Evolutionary conservation across 768 basidiomycete genomes (phyloP).

Genomic region (Favolaschia claudopus): DNA sequence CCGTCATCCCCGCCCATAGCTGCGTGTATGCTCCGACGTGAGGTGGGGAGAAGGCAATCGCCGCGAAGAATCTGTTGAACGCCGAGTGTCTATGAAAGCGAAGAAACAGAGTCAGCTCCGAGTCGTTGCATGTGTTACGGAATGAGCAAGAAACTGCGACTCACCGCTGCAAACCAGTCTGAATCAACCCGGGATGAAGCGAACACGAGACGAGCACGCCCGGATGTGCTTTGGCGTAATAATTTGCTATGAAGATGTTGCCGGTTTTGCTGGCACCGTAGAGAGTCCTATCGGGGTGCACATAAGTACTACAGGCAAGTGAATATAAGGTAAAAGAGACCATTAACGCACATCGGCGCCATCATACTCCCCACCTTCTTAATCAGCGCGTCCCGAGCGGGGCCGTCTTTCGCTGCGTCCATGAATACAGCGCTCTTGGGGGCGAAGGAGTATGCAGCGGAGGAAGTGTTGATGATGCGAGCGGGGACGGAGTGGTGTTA

Average conservation of each 20-base stretch:
- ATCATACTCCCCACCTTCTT: constrained; percentile 15
- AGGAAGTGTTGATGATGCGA: constrained; percentile 16
- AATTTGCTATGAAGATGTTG: constrained; percentile 9
- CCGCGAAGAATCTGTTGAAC: background rate
- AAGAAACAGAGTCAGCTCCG: background rate
- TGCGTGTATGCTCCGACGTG: constrained; percentile 18
- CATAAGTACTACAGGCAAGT: background rate
- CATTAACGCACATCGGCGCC: constrained; percentile 10
- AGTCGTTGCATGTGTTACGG: background rate
- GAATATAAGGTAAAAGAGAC: background rate
- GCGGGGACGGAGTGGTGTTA: constrained; percentile 6
- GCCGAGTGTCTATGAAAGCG: background rate
- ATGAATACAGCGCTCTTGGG: background rate
- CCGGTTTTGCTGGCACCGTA: constrained; percentile 20
- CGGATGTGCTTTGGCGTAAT: background rate
- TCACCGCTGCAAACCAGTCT: constrained; percentile 15
- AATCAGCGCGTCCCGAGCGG: constrained; percentile 1
- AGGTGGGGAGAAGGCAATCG: constrained; percentile 1
- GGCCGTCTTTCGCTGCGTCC: constrained; percentile 8
- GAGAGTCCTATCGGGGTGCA: constrained; percentile 1
- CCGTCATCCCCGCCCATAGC: constrained; percentile 14
- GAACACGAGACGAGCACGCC: constrained; percentile 21
- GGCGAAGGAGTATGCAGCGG: background rate
- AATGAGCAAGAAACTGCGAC: background rate
- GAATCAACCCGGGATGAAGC: constrained; percentile 16